Evolutionary conservation across 2,329 filamentous ascomycete genomes (phyloP).

Genomic region (Paecilomyces sp.): DNA sequence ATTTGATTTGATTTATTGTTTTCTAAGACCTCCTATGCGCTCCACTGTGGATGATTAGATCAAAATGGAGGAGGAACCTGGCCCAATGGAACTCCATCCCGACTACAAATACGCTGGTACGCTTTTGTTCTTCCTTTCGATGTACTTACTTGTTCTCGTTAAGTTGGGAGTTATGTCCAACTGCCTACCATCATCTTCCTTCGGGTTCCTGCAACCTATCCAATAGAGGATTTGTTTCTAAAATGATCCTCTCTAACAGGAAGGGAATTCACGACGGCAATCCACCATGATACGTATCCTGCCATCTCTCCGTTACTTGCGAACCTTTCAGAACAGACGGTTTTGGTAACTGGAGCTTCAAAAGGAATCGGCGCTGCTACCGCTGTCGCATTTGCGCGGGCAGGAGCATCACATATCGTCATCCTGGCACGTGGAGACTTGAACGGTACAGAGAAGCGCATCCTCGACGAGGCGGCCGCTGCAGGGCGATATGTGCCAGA

Average conservation of each 20-base stretch:
- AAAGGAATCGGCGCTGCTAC: slow-evolving; percentile 46
- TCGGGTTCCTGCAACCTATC: background rate
- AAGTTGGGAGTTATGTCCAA: background rate
- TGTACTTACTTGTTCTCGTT: background rate
- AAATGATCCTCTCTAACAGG: background rate
- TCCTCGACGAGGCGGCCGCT: slow-evolving; percentile 27
- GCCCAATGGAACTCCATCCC: background rate
- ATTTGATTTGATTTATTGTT: background rate
- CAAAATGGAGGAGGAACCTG: background rate
- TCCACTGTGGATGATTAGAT: background rate
- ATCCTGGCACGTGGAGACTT: slow-evolving; percentile 45
- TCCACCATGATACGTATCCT: slow-evolving; percentile 42
- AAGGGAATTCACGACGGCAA: background rate
- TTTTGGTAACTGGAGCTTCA: slow-evolving; percentile 49
- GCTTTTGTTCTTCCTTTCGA: background rate
- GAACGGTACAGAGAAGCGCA: slow-evolving; percentile 21
- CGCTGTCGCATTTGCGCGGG: slow-evolving; percentile 48
- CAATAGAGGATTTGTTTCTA: background rate
- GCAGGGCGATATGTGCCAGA: slow-evolving; percentile 30
- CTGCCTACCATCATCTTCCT: background rate
- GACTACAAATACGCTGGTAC: background rate
- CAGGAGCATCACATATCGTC: slow-evolving; percentile 44
- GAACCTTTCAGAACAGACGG: slow-evolving; percentile 31
- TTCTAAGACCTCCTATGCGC: background rate
- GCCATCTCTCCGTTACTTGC: slow-evolving; percentile 39